Evolutionary conservation across 2,329 filamentous ascomycete species (phyloP).

Genomic region (Alternaria infectoria): DNA sequence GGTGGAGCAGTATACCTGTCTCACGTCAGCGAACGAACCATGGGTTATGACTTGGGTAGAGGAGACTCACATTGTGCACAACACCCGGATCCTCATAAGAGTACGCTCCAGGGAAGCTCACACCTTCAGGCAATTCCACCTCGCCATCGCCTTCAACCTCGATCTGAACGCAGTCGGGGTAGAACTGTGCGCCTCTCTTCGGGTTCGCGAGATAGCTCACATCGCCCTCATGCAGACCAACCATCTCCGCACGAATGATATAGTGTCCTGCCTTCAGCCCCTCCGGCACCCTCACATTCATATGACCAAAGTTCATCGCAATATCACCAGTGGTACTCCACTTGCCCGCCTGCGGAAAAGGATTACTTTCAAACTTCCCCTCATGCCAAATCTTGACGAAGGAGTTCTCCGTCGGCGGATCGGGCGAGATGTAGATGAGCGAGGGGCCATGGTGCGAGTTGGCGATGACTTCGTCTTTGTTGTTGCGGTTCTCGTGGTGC

Average conservation of each 20-base stretch:
- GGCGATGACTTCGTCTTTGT: conserved; percentile 43
- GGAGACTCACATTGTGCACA: conserved; percentile 41
- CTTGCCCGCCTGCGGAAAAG: conserved; percentile 44
- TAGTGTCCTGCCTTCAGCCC: conserved; percentile 50
- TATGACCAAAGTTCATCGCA: conserved; percentile 28
- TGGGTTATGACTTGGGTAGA: neutral
- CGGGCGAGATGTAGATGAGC: conserved; percentile 51
- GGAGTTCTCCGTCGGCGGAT: conserved; percentile 46
- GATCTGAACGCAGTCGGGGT: conserved; percentile 52
- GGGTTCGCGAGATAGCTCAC: conserved; percentile 36
- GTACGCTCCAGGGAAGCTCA: conserved; percentile 55
- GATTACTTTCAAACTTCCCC: conserved; percentile 42
- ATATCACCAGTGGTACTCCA: conserved; percentile 40
- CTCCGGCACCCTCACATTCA: conserved; percentile 42
- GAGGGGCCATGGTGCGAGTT: conserved; percentile 40
- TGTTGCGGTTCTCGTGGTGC: conserved; percentile 48
- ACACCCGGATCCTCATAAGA: conserved; percentile 45
- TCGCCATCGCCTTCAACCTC: conserved; percentile 43
- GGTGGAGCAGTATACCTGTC: conserved; percentile 46
- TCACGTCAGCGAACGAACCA: neutral
- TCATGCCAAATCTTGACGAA: conserved; percentile 52
- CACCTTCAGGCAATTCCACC: conserved; percentile 43
- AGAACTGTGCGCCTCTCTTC: conserved; percentile 48
- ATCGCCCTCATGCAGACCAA: conserved; percentile 51
- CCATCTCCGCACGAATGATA: conserved; percentile 52